These are phyloP conservation scores for Magnaporthiopsis incrustans DNA, from an alignment of 2,329 filamentous ascomycete species.

Conservation along the genomic window DNA sequence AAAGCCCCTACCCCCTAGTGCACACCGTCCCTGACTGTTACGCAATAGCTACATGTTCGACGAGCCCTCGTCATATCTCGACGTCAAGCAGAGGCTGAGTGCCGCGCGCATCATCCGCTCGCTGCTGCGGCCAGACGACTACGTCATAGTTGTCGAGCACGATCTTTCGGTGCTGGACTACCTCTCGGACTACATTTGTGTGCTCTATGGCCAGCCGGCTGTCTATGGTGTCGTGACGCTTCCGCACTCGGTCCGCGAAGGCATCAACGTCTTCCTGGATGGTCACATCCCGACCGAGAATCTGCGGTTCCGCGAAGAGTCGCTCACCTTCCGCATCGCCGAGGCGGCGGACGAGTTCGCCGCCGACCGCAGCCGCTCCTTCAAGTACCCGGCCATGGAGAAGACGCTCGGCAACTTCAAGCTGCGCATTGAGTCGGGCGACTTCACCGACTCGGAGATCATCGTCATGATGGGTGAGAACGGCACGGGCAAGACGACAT, in stretches of 20 bases:
- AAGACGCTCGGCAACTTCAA: slow-evolving; percentile 89
- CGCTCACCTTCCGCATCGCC: slow-evolving; percentile 86
- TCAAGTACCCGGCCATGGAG: slow-evolving; percentile 82
- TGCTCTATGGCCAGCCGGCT: slow-evolving; percentile 90
- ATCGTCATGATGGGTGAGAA: slow-evolving; percentile 99
- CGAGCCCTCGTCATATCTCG: slow-evolving; percentile 95
- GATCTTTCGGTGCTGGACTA: slow-evolving; percentile 98
- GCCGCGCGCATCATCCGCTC: slow-evolving; percentile 90
- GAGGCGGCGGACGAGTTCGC: slow-evolving; percentile 86
- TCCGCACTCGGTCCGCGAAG: slow-evolving; percentile 91
- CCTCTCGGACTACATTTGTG: slow-evolving; percentile 96
- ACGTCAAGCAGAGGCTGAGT: slow-evolving; percentile 97
- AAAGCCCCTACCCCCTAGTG: background rate
- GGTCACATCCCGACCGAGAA: slow-evolving; percentile 98
- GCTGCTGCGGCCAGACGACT: slow-evolving; percentile 80
- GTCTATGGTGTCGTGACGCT: slow-evolving; percentile 97
- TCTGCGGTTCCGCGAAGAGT: slow-evolving; percentile 95
- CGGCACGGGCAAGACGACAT: slow-evolving; percentile 95
- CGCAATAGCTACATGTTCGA: slow-evolving; percentile 81
- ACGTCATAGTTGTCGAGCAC: slow-evolving; percentile 98
- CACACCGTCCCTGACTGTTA: background rate
- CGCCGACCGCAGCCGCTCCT: slow-evolving; percentile 75
- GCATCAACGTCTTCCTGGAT: slow-evolving; percentile 98
- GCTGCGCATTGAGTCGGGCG: slow-evolving; percentile 70
- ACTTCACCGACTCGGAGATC: slow-evolving; percentile 97